Percentiles rank a stretch among this genome's conserved stretches.
Conservation (phyloP, 2,329 filamentous ascomycete species). For the Pseudocercospora fuligena region DNA sequence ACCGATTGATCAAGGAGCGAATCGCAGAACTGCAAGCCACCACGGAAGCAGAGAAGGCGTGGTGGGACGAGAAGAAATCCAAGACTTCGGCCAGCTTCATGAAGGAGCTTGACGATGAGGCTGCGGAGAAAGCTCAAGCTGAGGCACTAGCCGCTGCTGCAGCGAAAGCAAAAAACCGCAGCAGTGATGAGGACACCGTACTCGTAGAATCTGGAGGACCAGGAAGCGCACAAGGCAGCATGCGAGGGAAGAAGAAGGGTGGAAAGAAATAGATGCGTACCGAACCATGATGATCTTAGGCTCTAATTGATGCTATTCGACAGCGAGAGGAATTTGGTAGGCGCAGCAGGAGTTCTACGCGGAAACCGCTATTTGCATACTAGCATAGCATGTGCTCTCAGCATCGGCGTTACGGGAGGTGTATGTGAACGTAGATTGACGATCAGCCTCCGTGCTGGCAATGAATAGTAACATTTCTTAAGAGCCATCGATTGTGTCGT, state of each 20-base stretch:
- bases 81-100: conserved; percentile 77
- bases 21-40: conserved; percentile 76
- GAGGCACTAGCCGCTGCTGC: conserved; percentile 29
- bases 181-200: conserved; percentile 74
- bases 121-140: conserved; percentile 17
- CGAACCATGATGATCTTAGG: neutral
- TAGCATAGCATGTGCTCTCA: neutral
- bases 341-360: neutral
- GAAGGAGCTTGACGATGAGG: conserved; percentile 74
- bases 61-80: conserved; percentile 86
- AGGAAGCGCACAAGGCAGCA: conserved; percentile 44
- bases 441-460: neutral
- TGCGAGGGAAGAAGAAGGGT: conserved; percentile 62
- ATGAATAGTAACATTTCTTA: too few relatives aligned
- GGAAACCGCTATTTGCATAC: neutral
- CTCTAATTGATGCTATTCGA: neutral
- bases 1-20: conserved; percentile 74
- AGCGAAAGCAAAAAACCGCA: conserved; percentile 35
- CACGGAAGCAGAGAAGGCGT: conserved; percentile 75
- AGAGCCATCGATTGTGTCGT: too few relatives aligned
- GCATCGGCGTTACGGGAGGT: neutral
- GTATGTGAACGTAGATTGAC: neutral
- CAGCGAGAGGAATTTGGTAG: neutral
- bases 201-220: conserved; percentile 70
- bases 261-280: conserved; percentile 57